Base-by-base conservation (phyloP, 83 land plant species). In the Thuja plicata region DNA sequence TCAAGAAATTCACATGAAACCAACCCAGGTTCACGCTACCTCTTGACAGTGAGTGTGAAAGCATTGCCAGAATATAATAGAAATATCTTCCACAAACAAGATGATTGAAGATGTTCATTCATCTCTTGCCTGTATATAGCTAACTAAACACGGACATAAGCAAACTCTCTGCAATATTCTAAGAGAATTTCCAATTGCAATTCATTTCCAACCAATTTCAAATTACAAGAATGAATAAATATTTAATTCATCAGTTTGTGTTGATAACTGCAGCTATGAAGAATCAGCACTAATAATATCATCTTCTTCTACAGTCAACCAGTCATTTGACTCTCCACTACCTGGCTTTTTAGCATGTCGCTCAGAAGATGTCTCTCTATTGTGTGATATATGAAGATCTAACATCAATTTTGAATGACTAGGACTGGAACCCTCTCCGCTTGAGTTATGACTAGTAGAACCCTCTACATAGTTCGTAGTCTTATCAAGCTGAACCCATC, bases 231-330 rank as follows among this genome's bases (percentile, higher is more conserved):
- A 0, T 83, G 54, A 46, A 45, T 43, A 45, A n/a, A 48, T 34
- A 46, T 83, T 41, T 30, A 83, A 46, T 83, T 83, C 48, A 46
- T 45, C 55, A 46, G 52, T 83, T 83, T 83, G 34, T n/a, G 85
- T 27, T 10, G 34, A 83, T 45, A 32, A n/a, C 30, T 0, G 32
- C 54, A 83, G 85, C 85, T 83, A 83, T 4, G 85, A 83, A n/a
- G 85, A 82, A 82, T 82, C 85, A 10, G 85, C 85, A 82, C 85
- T 82, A 30, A 46, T 30, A 82, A 83, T 27, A 83, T 83, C 85
- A 1, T 83, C 85, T 46, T 83, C 85, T 12, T 83, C 85, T n/a
- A 83, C 85, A 27, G 85, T 83, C 85, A 83, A 21, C 85, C 85
- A 83, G 34, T 83, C 85, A 46, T 48, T 83, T 83, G 85, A 83